Base-by-base conservation (phyloP, 2,329 filamentous ascomycete genomes). In the Cladosporium sphaerospermum region DNA sequence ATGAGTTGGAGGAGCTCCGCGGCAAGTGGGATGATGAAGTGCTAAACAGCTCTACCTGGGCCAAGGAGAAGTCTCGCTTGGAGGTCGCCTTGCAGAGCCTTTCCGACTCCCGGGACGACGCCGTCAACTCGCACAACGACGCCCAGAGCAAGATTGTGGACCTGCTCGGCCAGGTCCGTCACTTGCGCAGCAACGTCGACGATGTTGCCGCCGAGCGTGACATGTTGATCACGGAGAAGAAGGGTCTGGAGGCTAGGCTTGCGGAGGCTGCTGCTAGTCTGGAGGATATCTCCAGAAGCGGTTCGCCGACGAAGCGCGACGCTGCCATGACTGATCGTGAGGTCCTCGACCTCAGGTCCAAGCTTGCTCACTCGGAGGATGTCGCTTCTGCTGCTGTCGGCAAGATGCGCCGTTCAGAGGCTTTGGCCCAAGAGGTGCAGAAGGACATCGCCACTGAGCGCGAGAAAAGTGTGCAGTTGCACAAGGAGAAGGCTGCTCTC, bases 1-100 rank as follows among this genome's bases (percentile, higher is more conserved):
- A 97, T 67, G 93, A 99, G 71, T 83, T 97, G 19, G 93, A 99
- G 63, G 90, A 96, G 63, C 79, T 97, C 54, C 84, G 93, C 60
- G 90, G 85, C 61, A 97, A 97, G 73, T 97, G 93, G 92, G 93
- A 99, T 64, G 89, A 97, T 63, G 92, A 99, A 72, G 89, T 97
- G 9, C 82, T 97, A 62, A 97, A 97, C 73, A 95, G 89, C 71
- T 95, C 90, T 13, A 96, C 92, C 0, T 97, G 93, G 91, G 91
- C 91, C 10, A 99, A 99, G 75, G 92, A 99, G 73, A 97, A 97
- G 76, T 81, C 89, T 13, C 85, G 92, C 13, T 79, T 99, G 39
- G 92, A 97, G 68, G 83, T 90, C 56, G 95, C 90, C 4, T 78
- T 99, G 52, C 84, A 92, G 47, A 90, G 96, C 67, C 81, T 97